A percentile compares a stretch with the other conserved stretches of the same genome.
phyloP scores from a whole-genome alignment of 768 basidiomycete species.

The Amanita pseudoporphyria region DNA sequence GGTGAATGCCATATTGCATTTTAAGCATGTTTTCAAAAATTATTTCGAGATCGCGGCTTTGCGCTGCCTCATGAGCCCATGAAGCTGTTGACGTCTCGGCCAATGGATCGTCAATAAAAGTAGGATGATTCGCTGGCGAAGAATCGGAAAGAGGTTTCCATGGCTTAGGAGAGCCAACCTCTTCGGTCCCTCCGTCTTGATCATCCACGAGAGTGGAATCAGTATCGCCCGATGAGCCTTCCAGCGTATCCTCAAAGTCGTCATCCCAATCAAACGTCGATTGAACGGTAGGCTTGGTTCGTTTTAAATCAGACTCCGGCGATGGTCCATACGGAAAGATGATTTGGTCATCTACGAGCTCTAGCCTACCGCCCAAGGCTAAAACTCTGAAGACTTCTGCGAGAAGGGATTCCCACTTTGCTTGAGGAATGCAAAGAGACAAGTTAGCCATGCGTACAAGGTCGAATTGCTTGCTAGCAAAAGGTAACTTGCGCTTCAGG shows the following conservation, averaged over 20 bases:
- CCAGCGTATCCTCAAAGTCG: conserved; percentile 9
- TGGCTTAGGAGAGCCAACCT: neutral
- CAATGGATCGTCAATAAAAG: neutral
- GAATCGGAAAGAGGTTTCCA: neutral
- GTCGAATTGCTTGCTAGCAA: conserved; percentile 55
- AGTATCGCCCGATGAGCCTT: conserved; percentile 2
- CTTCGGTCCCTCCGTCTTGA: neutral
- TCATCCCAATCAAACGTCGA: conserved; percentile 11
- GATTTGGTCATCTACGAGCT: conserved; percentile 67
- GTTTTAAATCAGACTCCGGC: conserved; percentile 10
- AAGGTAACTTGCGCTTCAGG: conserved; percentile 49
- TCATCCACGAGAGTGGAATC: conserved; percentile 2
- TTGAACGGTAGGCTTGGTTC: conserved; percentile 8
- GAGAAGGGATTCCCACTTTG: conserved; percentile 51
- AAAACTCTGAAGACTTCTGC: conserved; percentile 56
- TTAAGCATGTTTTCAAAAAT: conserved; percentile 53
- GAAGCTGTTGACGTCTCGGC: neutral
- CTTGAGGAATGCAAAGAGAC: conserved; percentile 47
- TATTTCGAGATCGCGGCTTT: conserved; percentile 41
- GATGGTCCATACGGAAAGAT: conserved; percentile 46
- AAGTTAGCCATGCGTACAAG: conserved; percentile 68
- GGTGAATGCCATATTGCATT: conserved; percentile 39
- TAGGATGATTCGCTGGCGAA: neutral
- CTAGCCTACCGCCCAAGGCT: conserved; percentile 49
- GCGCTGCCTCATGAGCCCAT: conserved; percentile 30